Percentiles rank a stretch among this genome's conserved stretches.
These are phyloP conservation scores for Cronartium quercuum DNA, from an alignment of 1,284 basidiomycete species.

Conservation along the genomic window DNA sequence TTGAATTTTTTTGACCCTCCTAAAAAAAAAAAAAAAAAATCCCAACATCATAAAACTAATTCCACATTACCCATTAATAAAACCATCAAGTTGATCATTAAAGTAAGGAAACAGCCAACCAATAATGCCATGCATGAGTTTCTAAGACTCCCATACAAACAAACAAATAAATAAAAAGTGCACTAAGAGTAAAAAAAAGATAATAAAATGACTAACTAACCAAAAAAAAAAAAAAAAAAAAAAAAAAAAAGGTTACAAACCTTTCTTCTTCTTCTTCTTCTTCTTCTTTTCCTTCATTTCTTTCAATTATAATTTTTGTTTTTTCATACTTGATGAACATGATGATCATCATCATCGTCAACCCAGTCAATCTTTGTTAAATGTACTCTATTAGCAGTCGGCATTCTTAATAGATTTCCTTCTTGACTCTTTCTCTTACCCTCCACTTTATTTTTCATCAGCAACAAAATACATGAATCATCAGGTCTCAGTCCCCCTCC, in stretches of 20 bases:
- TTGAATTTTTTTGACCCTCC: too few relatives aligned
- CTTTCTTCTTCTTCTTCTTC: background rate
- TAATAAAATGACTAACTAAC: too few relatives aligned
- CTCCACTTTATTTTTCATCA: background rate
- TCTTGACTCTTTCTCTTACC: background rate
- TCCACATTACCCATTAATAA: too few relatives aligned
- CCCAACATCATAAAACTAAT: too few relatives aligned
- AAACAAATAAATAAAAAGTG: too few relatives aligned
- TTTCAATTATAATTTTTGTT: background rate
- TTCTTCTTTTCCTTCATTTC: background rate
- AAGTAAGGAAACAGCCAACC: too few relatives aligned
- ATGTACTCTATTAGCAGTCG: background rate
- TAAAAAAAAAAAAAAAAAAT: too few relatives aligned
- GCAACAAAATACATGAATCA: too few relatives aligned
- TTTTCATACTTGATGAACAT: background rate
- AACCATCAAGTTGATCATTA: too few relatives aligned
- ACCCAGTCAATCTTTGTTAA: background rate
- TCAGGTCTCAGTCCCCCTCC: background rate
- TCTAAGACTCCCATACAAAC: too few relatives aligned
- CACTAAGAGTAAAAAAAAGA: too few relatives aligned
- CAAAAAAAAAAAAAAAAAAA: background rate
- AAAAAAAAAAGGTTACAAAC: background rate
- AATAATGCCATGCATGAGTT: too few relatives aligned
- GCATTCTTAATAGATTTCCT: background rate
- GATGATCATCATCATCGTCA: background rate